Percentiles rank a stretch among this genome's conserved stretches.
phyloP scores from a whole-genome alignment of 306 rosid genomes.

The Dryas octopetala region DNA sequence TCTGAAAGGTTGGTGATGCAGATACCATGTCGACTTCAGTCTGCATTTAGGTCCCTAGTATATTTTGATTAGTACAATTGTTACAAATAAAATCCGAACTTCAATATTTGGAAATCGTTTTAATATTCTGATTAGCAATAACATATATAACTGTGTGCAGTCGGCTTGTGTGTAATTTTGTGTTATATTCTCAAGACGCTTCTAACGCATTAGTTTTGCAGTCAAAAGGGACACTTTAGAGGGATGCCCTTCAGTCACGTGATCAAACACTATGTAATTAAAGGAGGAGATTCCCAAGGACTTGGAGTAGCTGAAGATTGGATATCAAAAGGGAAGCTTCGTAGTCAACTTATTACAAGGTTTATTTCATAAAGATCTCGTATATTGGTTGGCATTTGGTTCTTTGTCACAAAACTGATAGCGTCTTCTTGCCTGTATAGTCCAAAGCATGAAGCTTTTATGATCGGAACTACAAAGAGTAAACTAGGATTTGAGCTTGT shows the following conservation, averaged over 20 bases:
- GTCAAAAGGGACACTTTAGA: constrained; percentile 83
- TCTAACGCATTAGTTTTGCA: constrained; percentile 40
- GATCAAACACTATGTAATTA: constrained; percentile 77
- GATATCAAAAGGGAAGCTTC: constrained; percentile 76
- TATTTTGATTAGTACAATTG: background rate
- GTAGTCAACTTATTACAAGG: constrained; percentile 52
- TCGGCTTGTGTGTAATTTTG: background rate
- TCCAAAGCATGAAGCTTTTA: constrained; percentile 87
- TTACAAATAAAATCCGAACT: background rate
- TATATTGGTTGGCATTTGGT: background rate
- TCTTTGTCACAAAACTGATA: background rate
- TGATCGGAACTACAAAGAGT: constrained; percentile 89
- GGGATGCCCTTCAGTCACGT: constrained; percentile 83
- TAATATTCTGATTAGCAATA: background rate
- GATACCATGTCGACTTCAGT: background rate
- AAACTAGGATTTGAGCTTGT: constrained; percentile 84
- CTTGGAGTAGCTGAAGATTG: constrained; percentile 75
- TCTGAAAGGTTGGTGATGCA: background rate
- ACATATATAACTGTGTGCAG: background rate
- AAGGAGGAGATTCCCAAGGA: constrained; percentile 75
- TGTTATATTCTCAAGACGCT: background rate
- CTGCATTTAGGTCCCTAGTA: background rate
- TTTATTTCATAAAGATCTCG: constrained; percentile 1
- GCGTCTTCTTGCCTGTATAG: constrained; percentile 24
- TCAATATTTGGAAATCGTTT: background rate